Evolutionary conservation across 148 eudicot species (phyloP), one percentile per base, ranked within the genome.

Genomic region (Rhododendron ferrugineum): DNA sequence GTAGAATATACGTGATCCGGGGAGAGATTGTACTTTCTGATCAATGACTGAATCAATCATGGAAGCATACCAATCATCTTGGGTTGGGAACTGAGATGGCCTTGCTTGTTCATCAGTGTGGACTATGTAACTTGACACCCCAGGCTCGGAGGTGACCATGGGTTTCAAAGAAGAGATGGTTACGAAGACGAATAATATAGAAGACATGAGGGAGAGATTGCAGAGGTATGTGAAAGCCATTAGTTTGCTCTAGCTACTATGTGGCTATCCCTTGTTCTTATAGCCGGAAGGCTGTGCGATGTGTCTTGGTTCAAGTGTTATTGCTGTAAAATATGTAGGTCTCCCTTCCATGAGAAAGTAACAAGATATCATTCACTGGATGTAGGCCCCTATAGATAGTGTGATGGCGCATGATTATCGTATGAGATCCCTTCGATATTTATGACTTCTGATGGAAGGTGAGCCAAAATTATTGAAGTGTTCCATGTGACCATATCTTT

Each of bases 11-110:
- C 34, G 70, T 20, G 80, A 13, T 30, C 62, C 30, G 32, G 46
- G 20, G 32, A 84, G 46, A 0, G 11, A 28, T 5, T 50, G 34
- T 2, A n/a, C 9, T 49, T 16, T 26, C 14, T 70, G 14, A 30
- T 20, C 68, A 36, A 20, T 15, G 26, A 81, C 28, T 0, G n/a
- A 28, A 26, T 7, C 26, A 40, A 84, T 50, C 84, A 82, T 64
- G 77, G 78, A 82, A 22, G 84, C 49, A 34, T 84, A 74, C 80
- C 85, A 74, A 30, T 84, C 80, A 8, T 47, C 37, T 52, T 49
- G 80, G 15, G 66, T 74, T 8, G 70, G 5, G 26, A 84, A 84
- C 58, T 72, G 79, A 34, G 68, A 49, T 26, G 79, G 80, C 62
- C 85, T 73, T 32, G 47, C 77, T 84, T 54, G 66, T 8, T 11